A percentile compares a stretch with the other conserved stretches of the same genome.
Evolutionary conservation across 176 grass and related monocot genomes (phyloP).

Genomic region (Triticum aestivum): IWGSC_CS_RefSeq_v2.1 NC_057810.1:126408739-126409238

Average conservation of each 20-base stretch:
- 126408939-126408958: conserved; percentile 97
- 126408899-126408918: not conserved
- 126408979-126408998: conserved; percentile 86
- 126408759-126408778: not conserved
- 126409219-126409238: conserved; percentile 92
- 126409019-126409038: conserved; percentile 6
- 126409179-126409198: conserved; percentile 94
- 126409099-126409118: not conserved
- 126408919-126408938: conserved; percentile 15
- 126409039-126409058: not conserved
- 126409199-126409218: conserved; percentile 77
- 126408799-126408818: not conserved
- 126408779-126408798: not conserved
- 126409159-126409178: conserved; percentile 95
- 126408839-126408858: not conserved
- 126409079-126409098: not conserved
- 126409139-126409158: conserved; percentile 71
- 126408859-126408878: not conserved
- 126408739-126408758: too few species aligned
- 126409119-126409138: not conserved
- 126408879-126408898: not conserved
- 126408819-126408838: not conserved
- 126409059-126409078: too few species aligned
- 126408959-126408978: conserved; percentile 87
- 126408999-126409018: conserved; percentile 96